A percentile compares a stretch with the other conserved stretches of the same genome.
phyloP scores from a whole-genome alignment of 2,329 filamentous ascomycete genomes.

The Apiospora saccharicola region DNA sequence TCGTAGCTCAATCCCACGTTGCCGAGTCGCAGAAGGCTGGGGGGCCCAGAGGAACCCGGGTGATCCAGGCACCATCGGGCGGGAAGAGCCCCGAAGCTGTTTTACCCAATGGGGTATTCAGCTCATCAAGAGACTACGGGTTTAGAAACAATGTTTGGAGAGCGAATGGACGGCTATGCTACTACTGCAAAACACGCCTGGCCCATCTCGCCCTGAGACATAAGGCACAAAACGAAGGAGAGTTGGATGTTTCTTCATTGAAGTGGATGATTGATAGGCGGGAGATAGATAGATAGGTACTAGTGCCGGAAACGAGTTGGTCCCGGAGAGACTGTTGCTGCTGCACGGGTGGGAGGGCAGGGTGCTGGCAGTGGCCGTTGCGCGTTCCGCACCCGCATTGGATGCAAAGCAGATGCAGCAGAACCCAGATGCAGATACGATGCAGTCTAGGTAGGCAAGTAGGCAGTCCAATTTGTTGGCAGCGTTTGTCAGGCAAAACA shows the following conservation, averaged over 20 bases:
- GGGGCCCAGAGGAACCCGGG: background rate
- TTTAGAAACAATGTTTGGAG: conserved; percentile 3
- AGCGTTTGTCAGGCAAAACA: background rate
- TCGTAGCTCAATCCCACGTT: background rate
- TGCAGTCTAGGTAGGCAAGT: background rate
- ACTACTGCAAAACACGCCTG: background rate
- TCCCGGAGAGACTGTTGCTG: too few relatives aligned
- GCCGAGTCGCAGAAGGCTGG: background rate
- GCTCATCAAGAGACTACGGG: background rate
- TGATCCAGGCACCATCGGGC: background rate
- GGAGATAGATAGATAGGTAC: background rate
- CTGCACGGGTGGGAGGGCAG: too few relatives aligned
- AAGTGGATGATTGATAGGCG: background rate
- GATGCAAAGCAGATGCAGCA: too few relatives aligned
- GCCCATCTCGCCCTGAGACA: background rate
- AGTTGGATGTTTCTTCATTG: too few relatives aligned
- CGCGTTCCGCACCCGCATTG: too few relatives aligned
- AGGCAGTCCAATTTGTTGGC: background rate
- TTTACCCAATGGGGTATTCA: conserved; percentile 4
- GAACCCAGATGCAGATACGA: background rate
- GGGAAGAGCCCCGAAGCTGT: background rate
- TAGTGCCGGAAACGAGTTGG: too few relatives aligned
- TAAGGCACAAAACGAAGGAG: background rate
- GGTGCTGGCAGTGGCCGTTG: too few relatives aligned
- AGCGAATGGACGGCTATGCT: background rate